Evolutionary conservation across 163 green algal genomes (phyloP), one percentile per base, ranked within the genome.

Genomic region (Scenedesmus sp.): DNA sequence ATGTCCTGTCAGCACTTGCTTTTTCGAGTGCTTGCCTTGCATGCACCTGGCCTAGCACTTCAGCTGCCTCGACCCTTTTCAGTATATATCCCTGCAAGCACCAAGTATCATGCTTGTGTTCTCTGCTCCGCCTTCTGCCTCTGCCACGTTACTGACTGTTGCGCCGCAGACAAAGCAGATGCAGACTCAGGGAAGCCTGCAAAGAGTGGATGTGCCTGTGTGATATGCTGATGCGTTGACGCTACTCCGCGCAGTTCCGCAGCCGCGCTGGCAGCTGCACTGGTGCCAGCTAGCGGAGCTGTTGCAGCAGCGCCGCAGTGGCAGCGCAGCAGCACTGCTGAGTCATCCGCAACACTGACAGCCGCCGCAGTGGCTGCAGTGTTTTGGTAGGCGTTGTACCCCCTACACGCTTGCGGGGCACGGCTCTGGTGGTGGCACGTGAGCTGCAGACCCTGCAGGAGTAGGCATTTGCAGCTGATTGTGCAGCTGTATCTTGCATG

Each of bases 121-220:
- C 16, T 73, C 66, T 46, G 3, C 20, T 18, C n/a, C n/a, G n/a
- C n/a, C n/a, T n/a, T n/a, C n/a, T n/a, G n/a, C n/a, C n/a, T n/a
- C n/a, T n/a, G 23, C 18, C 12, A 15, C 5, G 70, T 2, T 13
- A 20, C 70, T 15, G 6, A 13, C 20, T 79, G 16, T 46, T 76
- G 16, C 34, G 76, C 55, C 16, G 87, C 67, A 66, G 87, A 91
- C 57, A 91, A 91, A 87, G 76, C 87, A 87, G 87, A 91, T 64
- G 87, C 74, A 62, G 87, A 91, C 8, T 13, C 8, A 2, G 55
- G 52, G 10, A 91, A 91, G 87, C 87, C 79, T 20, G 52, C 74
- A 4, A 91, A 91, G 34, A 91, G 87, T 59, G 87, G 87, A 23
- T 91, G 87, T 70, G 73, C 10, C 57, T 91, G 87, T 62, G 54